Evolutionary conservation across 176 grass and related monocot genomes (phyloP).

Genomic region (Carex pumila): DNA sequence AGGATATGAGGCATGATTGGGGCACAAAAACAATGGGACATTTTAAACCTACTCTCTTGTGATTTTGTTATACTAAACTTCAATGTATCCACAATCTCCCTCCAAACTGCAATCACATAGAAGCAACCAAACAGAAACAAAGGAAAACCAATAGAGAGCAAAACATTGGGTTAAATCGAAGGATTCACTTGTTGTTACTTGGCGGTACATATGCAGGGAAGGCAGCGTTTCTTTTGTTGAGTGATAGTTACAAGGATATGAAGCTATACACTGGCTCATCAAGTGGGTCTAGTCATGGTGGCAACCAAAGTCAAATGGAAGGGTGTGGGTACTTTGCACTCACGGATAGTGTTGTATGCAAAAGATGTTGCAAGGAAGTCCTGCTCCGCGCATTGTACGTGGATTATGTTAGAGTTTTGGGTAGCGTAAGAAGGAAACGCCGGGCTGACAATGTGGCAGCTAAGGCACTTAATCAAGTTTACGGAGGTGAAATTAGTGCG

Average conservation of each 20-base stretch:
- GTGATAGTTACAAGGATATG: slow-evolving; percentile 60
- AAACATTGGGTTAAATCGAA: neutral
- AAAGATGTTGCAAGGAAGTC: slow-evolving; percentile 70
- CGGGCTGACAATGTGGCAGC: slow-evolving; percentile 46
- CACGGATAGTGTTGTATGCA: slow-evolving; percentile 72
- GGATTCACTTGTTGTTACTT: neutral
- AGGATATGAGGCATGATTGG: too few relatives aligned
- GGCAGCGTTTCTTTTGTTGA: slow-evolving; percentile 81
- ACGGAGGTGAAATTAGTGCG: slow-evolving; percentile 34
- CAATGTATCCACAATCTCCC: neutral
- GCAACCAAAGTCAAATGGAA: slow-evolving; percentile 40
- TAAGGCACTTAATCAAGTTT: slow-evolving; percentile 62
- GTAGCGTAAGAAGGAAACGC: slow-evolving; percentile 53
- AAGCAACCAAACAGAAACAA: neutral
- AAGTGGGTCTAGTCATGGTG: slow-evolving; percentile 34
- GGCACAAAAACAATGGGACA: too few relatives aligned
- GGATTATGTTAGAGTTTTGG: slow-evolving; percentile 87
- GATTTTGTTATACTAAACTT: neutral
- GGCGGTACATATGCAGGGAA: slow-evolving; percentile 24
- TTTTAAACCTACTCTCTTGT: too few relatives aligned
- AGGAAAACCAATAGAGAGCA: neutral
- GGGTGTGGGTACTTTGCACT: slow-evolving; percentile 55
- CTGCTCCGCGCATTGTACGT: slow-evolving; percentile 69
- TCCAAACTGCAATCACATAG: neutral
- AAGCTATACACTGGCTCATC: slow-evolving; percentile 61